phyloP scores from a whole-genome alignment of 2,329 filamentous ascomycete species.

The Exophiala viscosa region DNA sequence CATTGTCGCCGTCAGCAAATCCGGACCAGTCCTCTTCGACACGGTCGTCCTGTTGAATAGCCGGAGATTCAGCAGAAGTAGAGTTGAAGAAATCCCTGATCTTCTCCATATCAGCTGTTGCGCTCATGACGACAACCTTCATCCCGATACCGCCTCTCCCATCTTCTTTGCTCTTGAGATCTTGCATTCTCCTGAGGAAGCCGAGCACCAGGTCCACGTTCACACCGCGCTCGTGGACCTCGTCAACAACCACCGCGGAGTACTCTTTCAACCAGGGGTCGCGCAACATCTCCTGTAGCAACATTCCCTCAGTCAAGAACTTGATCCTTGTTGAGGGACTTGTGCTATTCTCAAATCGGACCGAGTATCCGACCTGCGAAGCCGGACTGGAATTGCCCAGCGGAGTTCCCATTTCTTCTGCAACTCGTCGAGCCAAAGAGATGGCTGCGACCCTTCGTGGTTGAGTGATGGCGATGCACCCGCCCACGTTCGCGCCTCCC shows the following conservation, averaged over 20 bases:
- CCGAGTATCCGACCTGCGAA: constrained; percentile 80
- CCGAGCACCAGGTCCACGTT: constrained; percentile 90
- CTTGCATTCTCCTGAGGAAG: constrained; percentile 75
- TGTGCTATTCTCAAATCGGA: constrained; percentile 85
- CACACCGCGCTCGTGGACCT: constrained; percentile 92
- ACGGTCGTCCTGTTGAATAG: constrained; percentile 8
- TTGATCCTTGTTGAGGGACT: constrained; percentile 84
- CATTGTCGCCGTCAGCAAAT: constrained; percentile 8
- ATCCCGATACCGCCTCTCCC: constrained; percentile 69
- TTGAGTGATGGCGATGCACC: constrained; percentile 89
- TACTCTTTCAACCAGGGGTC: constrained; percentile 82
- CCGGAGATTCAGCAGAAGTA: not conserved
- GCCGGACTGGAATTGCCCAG: constrained; percentile 56
- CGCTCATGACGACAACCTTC: constrained; percentile 95
- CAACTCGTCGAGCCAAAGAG: constrained; percentile 81
- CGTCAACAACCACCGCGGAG: constrained; percentile 86
- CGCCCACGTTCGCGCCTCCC: constrained; percentile 52
- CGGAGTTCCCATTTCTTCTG: constrained; percentile 71
- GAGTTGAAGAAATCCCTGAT: constrained; percentile 69
- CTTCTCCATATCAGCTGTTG: constrained; percentile 81
- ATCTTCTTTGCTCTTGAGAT: constrained; percentile 25
- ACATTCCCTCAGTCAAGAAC: constrained; percentile 92
- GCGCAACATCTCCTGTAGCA: constrained; percentile 85
- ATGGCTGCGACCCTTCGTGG: constrained; percentile 91
- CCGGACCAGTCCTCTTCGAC: constrained; percentile 7